Conservation (phyloP, 768 basidiomycete genomes). For the Tremella mesenterica region DNA sequence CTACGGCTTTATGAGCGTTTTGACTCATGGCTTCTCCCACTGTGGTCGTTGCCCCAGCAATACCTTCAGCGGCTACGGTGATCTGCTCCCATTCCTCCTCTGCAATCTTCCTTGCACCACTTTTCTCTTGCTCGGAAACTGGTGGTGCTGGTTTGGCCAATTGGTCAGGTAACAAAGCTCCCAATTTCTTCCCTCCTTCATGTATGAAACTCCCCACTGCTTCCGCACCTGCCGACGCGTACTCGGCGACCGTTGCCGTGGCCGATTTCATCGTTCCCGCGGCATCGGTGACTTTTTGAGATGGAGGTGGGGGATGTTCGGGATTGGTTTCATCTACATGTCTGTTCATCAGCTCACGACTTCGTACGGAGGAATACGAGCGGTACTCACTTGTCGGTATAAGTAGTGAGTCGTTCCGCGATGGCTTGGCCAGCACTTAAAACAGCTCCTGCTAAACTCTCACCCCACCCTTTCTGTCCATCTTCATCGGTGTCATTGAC, state of each 20-base stretch:
- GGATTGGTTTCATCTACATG: constrained; percentile 24
- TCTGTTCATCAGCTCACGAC: constrained; percentile 5
- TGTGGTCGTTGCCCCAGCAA: constrained; percentile 21
- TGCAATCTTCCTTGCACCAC: constrained; percentile 18
- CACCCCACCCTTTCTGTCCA: constrained; percentile 31
- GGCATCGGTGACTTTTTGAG: not conserved
- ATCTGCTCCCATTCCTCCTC: constrained; percentile 32
- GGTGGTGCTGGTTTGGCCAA: constrained; percentile 17
- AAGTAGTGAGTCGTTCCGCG: constrained; percentile 20
- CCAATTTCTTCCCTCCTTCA: constrained; percentile 29
- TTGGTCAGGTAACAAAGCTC: constrained; percentile 20
- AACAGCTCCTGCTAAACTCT: constrained; percentile 28
- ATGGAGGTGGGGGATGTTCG: constrained; percentile 20
- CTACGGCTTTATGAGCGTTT: constrained; percentile 35
- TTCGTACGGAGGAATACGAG: not conserved
- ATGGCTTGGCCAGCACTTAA: constrained; percentile 24
- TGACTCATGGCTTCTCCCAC: constrained; percentile 27
- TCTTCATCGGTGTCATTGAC: constrained; percentile 39
- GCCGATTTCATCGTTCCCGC: not conserved
- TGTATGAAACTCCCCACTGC: constrained; percentile 23
- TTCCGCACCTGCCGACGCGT: constrained; percentile 17
- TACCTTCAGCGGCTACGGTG: constrained; percentile 28
- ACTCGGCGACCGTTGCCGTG: constrained; percentile 18
- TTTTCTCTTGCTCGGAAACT: constrained; percentile 23
- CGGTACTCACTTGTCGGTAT: constrained; percentile 30